phyloP scores from a whole-genome alignment of 257 asterid species.

The Solanum virginianum region DNA sequence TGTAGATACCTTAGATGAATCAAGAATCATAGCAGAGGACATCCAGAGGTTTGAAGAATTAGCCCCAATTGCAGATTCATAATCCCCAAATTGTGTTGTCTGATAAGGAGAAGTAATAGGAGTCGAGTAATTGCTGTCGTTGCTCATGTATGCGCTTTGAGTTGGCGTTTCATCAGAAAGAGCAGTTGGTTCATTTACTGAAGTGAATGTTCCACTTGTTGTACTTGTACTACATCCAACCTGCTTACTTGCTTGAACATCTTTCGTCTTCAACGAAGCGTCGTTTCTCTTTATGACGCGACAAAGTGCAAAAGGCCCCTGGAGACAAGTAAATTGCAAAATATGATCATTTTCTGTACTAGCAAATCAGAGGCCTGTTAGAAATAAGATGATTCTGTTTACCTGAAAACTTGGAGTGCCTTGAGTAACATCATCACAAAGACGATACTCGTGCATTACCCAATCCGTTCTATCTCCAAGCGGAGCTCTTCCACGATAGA shows the following conservation, averaged over 20 bases:
- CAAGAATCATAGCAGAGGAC: conserved; percentile 21
- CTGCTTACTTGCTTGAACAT: conserved; percentile 10
- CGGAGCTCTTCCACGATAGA: conserved; percentile 43
- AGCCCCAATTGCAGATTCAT: conserved; percentile 8
- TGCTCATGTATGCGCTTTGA: conserved; percentile 2
- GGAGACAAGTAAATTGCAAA: not conserved
- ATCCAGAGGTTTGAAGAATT: conserved; percentile 13
- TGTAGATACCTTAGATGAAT: conserved; percentile 21
- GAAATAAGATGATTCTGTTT: not conserved
- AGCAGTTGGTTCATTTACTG: conserved; percentile 7
- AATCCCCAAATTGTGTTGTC: conserved; percentile 5
- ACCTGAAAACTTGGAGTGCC: not conserved
- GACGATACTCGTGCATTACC: conserved; percentile 51
- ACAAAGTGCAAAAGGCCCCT: conserved; percentile 35
- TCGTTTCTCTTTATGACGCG: conserved; percentile 32
- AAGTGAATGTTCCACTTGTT: not conserved
- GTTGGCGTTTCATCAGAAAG: conserved; percentile 7
- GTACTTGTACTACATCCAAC: conserved; percentile 8
- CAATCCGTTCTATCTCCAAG: conserved; percentile 40
- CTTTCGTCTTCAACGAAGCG: conserved; percentile 5
- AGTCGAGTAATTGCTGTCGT: conserved; percentile 23
- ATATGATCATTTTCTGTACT: not conserved
- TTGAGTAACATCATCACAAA: conserved; percentile 25
- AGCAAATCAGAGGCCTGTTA: not conserved
- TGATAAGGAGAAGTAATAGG: conserved; percentile 24